Evolutionary conservation across 768 basidiomycete species (phyloP), one percentile per base, ranked within the genome.

Genomic region (Russula griseocarnosa): DNA sequence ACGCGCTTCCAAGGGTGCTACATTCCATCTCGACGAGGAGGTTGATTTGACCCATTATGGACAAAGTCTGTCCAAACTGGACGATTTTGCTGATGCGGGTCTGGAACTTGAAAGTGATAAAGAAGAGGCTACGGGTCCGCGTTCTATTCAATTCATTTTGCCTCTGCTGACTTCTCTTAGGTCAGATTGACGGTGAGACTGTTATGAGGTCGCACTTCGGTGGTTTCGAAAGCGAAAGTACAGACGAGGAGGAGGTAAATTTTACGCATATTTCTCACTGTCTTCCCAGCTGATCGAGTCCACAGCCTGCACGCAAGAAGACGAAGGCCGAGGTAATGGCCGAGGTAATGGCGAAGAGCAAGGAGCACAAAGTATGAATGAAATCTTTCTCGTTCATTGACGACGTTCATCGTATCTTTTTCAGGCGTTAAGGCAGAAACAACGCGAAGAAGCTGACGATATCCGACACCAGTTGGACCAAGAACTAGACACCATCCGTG

Each of bases 261-360:
- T 5, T 59, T 16, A 47, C 53, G 24, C n/a, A 11, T 36, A 16
- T 34, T 22, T 36, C 18, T 60, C 14, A 65, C 9, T 47, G 36
- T 36, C 60, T 57, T 51, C 62, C 55, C 8, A 8, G 22, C 51
- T 61, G 36, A 57, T 61, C 47, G 46, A 24, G 54, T 64, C 28
- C 63, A 5, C 70, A 94, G 91, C 88, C 88, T 9, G 83, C 83
- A 52, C 79, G 86, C 63, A 97, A 96, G 76, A 96, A 92, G 76
- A 85, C 87, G 5, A 97, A 96, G 75, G 88, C 91, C 2, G 95
- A 99, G 71, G 92, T 98, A 65, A 98, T 99, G 97, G 85, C 90
- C 0, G 97, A 99, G 73, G 90, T 99, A 38, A 92, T 99, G 51
- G 90, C 93, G 1, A 99, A 98, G 76, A 95, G 93, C 76, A 99